Evolutionary conservation across 2,329 filamentous ascomycete genomes (phyloP), one percentile per base, ranked within the genome.

Genomic region (Pyrenochaeta sp.): DNA sequence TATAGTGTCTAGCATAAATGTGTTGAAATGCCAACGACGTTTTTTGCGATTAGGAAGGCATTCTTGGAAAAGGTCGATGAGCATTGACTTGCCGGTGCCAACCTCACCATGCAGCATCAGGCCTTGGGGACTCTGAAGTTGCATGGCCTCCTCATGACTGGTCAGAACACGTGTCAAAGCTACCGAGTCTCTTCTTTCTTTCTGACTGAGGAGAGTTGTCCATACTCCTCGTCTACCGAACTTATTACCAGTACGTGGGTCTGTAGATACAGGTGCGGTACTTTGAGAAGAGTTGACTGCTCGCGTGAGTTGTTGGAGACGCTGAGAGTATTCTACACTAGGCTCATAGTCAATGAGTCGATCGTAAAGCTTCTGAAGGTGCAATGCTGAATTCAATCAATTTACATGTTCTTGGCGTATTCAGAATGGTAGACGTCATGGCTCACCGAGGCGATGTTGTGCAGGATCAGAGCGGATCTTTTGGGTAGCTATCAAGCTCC

Each of bases 1-100:
- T 41, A 93, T 82, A 0, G 86, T 87, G 61, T 93, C 87, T 7
- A 94, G 79, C 89, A 95, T 95, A 66, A 95, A 95, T 0, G 89
- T 92, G 71, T 91, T 92, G 76, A 92, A 95, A 69, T 94, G 91
- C 87, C 89, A 92, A 54, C 90, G 81, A 63, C 83, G 81, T 78
- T 94, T 94, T 66, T 87, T 87, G 39, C 82, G 79, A 14, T 86
- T 92, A 1, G 91, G 91, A 3, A 95, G 76, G 45, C 88, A 89
- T 45, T 92, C 88, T 12, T 90, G 89, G n/a, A 95, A 85, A 0
- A 95, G 78, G 66, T 94, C 90, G 12, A 93, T 82, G n/a, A 95
- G 82, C 89, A 95, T 92, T 4, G 87, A 90, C 72, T 95, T 95
- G 12, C 91, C 90, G 0, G 89, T 92, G 10, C 91, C 91, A 1